Evolutionary conservation across 2,329 filamentous ascomycete genomes (phyloP), one percentile per base, ranked within the genome.

Genomic region (Alternaria triticina): DNA sequence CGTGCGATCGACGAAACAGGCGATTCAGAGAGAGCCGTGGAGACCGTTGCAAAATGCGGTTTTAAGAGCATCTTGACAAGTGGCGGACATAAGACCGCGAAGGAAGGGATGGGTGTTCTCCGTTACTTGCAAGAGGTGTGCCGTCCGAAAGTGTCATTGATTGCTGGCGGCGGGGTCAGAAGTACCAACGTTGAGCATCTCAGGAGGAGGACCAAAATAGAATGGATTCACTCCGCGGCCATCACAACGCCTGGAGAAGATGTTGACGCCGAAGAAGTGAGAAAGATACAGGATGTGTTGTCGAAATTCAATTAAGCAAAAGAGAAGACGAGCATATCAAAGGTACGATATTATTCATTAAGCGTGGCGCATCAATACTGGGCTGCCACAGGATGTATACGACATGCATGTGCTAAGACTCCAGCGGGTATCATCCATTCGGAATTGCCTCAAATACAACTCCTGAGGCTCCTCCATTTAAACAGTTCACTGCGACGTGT

Each of bases 141-240:
- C 30, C 30, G 13, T 33, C 30, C 30, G 6, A 33, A 33, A 30
- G 28, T 27, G 9, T 27, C n/a, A n/a, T 9, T 8, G 23, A 85
- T 88, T 61, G 74, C 83, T 15, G 86, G 86, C 0, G 86, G 86
- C 43, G 84, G 85, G 1, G 79, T 88, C 6, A 77, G 85, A 51
- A 76, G 81, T 22, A 68, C 47, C 6, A 87, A 86, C 74, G 60
- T 85, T 30, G 65, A 63, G 23, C 56, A 57, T 9, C 62, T 86
- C 40, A 74, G 61, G 54, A 50, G 61, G 10, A 67, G 62, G 25
- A 77, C 78, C 3, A 66, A 67, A 0, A 78, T 79, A 2, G 40
- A 45, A 8, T 82, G 77, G 69, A 81, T 80, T 64, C 84, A 86
- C 73, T 84, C 82, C 3, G 83, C 83, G 54, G 84, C 83, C 5